Percentiles rank a stretch among this genome's conserved stretches.
phyloP scores from a whole-genome alignment of 768 basidiomycete genomes.

The Chlorophyllum brunneum region DNA sequence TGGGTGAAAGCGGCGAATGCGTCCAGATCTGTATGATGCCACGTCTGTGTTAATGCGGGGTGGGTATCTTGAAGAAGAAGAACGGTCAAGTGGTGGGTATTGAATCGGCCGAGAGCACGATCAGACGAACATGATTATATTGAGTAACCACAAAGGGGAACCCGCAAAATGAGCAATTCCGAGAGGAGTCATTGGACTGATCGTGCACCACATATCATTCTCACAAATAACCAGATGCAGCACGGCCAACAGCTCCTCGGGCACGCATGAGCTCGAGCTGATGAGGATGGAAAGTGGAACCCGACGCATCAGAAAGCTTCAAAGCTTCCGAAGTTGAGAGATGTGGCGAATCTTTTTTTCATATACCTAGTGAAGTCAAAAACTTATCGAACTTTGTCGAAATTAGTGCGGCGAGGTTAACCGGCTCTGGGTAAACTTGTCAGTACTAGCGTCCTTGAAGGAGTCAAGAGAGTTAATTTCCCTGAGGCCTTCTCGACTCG shows the following conservation, averaged over 20 bases:
- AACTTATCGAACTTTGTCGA: neutral
- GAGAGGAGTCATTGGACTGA: neutral
- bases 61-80: neutral
- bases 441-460: neutral
- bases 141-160: conserved; percentile 4
- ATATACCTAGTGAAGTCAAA: neutral
- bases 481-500: neutral
- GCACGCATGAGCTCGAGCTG: neutral
- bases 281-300: neutral
- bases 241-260: neutral
- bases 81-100: neutral
- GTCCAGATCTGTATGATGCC: neutral
- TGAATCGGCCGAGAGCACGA: neutral
- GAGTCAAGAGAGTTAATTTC: neutral
- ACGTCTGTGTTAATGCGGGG: conserved; percentile 9
- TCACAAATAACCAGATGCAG: neutral
- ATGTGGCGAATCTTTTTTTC: neutral
- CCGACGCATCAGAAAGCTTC: neutral
- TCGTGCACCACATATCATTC: neutral
- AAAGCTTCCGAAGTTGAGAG: conserved; percentile 4
- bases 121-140: neutral
- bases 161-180: conserved; percentile 5
- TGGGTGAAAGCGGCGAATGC: neutral
- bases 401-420: conserved; percentile 2
- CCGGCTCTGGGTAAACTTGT: neutral